Percentiles rank a stretch among this genome's conserved stretches.
Conservation (phyloP, 176 grass and related monocot genomes). For the Lolium multiflorum region DNA sequence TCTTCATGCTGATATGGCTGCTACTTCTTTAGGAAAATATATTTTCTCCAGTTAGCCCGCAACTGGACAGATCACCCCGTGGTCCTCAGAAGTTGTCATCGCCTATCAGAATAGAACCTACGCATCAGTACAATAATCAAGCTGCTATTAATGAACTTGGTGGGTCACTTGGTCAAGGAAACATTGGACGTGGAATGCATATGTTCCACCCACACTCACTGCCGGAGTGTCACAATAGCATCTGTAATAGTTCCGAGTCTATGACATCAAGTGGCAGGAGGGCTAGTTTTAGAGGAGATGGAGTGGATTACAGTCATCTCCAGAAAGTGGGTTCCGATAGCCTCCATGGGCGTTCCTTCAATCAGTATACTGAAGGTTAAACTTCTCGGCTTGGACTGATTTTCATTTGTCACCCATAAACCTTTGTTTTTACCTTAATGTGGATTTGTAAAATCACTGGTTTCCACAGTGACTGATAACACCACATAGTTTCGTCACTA, state of each 20-base stretch:
- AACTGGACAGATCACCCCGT: slow-evolving; percentile 43
- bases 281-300: slow-evolving; percentile 56
- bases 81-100: slow-evolving; percentile 54
- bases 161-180: slow-evolving; percentile 57
- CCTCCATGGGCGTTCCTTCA: slow-evolving; percentile 49
- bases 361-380: slow-evolving; percentile 63
- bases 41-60: slow-evolving; percentile 50
- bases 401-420: not conserved
- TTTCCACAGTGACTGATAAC: not conserved
- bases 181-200: slow-evolving; percentile 53
- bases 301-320: slow-evolving; percentile 47
- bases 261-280: slow-evolving; percentile 44
- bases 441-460: slow-evolving; percentile 4
- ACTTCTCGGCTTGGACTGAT: not conserved
- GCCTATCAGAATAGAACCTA: slow-evolving; percentile 64
- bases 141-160: slow-evolving; percentile 37
- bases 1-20: slow-evolving; percentile 16
- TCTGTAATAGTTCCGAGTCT: slow-evolving; percentile 52
- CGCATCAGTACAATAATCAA: slow-evolving; percentile 45
- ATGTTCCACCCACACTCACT: slow-evolving; percentile 61
- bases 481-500: not conserved
- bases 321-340: slow-evolving; percentile 50
- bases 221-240: slow-evolving; percentile 47
- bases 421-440: slow-evolving; percentile 12
- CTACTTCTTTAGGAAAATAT: slow-evolving; percentile 52